Percentiles rank a stretch among this genome's conserved stretches.
Conservation (phyloP, 352 stramenopile genomes). For the Phytophthora uliginosa region DNA sequence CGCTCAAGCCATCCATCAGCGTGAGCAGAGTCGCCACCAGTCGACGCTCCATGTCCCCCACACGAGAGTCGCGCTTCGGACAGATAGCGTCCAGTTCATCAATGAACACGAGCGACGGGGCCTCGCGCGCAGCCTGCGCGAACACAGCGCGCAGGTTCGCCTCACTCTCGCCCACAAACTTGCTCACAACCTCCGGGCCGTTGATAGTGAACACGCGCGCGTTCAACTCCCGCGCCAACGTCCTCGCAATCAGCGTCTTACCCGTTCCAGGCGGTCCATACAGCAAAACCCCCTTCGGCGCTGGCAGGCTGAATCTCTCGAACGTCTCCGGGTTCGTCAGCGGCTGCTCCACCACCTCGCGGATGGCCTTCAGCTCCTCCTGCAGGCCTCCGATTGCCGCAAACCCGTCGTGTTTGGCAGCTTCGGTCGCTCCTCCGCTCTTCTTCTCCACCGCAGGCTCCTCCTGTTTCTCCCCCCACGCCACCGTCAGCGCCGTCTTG, state of each 20-base stretch:
- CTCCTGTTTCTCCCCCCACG: slow-evolving; percentile 30
- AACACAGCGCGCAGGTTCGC: slow-evolving; percentile 84
- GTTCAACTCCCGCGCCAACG: slow-evolving; percentile 93
- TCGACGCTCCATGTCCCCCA: slow-evolving; percentile 85
- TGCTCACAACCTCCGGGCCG: slow-evolving; percentile 96
- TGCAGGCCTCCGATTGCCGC: slow-evolving; percentile 88
- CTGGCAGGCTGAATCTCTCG: slow-evolving; percentile 93
- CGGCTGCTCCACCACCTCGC: slow-evolving; percentile 97
- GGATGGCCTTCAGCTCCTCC: slow-evolving; percentile 95
- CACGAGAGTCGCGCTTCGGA: slow-evolving; percentile 82
- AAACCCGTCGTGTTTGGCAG: slow-evolving; percentile 58
- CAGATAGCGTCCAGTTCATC: slow-evolving; percentile 95
- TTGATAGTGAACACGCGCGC: slow-evolving; percentile 98
- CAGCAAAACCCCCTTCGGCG: slow-evolving; percentile 96
- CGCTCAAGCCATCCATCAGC: slow-evolving; percentile 90
- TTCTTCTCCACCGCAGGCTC: not conserved
- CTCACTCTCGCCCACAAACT: slow-evolving; percentile 95
- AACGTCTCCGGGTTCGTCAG: slow-evolving; percentile 96
- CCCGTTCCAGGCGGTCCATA: slow-evolving; percentile 97
- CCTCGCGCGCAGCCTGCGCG: slow-evolving; percentile 48
- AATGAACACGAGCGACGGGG: slow-evolving; percentile 82
- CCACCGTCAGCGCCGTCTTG: slow-evolving; percentile 39
- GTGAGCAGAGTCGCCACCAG: slow-evolving; percentile 92
- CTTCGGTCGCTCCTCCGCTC: not conserved
- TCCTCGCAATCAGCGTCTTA: slow-evolving; percentile 96